phyloP scores from a whole-genome alignment of 83 land plant genomes.

The Picea abies region DNA sequence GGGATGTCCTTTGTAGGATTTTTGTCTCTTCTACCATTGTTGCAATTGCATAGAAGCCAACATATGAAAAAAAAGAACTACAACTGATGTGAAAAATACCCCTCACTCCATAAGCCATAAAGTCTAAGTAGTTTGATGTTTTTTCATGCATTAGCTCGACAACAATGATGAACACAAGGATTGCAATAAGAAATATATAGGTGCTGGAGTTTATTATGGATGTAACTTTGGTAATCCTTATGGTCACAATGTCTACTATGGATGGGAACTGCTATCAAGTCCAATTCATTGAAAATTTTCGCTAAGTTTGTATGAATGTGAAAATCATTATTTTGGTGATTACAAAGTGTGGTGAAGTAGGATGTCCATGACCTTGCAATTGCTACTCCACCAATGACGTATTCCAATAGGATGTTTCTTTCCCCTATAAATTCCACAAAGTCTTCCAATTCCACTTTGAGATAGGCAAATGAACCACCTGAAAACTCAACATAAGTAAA shows the following conservation, averaged over 20 bases:
- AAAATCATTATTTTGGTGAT: slow-evolving; percentile 35
- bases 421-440: slow-evolving; percentile 80
- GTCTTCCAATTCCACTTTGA: slow-evolving; percentile 79
- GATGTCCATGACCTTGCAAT: slow-evolving; percentile 82
- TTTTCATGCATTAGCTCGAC: slow-evolving; percentile 63
- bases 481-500: slow-evolving; percentile 13
- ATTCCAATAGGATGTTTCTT: slow-evolving; percentile 78
- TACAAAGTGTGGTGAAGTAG: slow-evolving; percentile 68
- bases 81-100: slow-evolving; percentile 73
- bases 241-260: slow-evolving; percentile 39
- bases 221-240: slow-evolving; percentile 49
- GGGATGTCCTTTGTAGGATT: slow-evolving; percentile 84
- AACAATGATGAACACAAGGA: slow-evolving; percentile 66
- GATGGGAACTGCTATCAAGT: slow-evolving; percentile 74
- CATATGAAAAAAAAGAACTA: slow-evolving; percentile 66
- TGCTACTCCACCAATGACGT: slow-evolving; percentile 63
- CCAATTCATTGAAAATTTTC: slow-evolving; percentile 60
- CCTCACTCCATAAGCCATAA: slow-evolving; percentile 64
- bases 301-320: slow-evolving; percentile 50
- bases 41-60: slow-evolving; percentile 30
- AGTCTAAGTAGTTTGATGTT: slow-evolving; percentile 48
- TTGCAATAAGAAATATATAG: slow-evolving; percentile 34
- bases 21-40: slow-evolving; percentile 92
- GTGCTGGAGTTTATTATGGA: slow-evolving; percentile 64
- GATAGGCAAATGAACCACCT: slow-evolving; percentile 90